phyloP scores from a whole-genome alignment of 768 basidiomycete genomes.

The Kwoniella dejecticola region DNA sequence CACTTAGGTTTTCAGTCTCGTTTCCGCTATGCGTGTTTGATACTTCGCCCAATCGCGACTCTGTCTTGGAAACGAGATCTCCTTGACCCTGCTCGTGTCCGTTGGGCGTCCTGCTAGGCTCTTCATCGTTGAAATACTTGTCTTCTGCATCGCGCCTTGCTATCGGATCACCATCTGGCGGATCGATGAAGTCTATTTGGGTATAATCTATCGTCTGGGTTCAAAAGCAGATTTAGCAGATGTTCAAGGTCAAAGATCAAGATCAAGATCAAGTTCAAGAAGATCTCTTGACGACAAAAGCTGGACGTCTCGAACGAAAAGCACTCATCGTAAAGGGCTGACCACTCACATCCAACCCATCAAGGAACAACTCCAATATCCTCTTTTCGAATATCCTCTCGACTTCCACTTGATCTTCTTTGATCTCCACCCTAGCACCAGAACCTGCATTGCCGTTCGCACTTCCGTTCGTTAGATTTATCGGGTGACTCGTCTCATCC shows the following conservation, averaged over 20 bases:
- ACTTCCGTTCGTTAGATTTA: no score
- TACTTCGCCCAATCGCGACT: not conserved
- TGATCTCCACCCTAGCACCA: conserved; percentile 14
- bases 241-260: not conserved
- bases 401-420: conserved; percentile 42
- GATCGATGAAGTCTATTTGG: conserved; percentile 48
- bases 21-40: not conserved
- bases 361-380: conserved; percentile 50
- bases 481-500: no score
- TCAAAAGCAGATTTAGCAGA: not conserved
- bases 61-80: no score
- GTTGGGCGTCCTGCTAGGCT: conserved; percentile 29
- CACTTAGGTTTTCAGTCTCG: not conserved
- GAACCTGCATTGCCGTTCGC: no score
- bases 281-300: conserved; percentile 37
- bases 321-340: no score
- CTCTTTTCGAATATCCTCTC: conserved; percentile 43
- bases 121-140: conserved; percentile 51
- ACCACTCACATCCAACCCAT: conserved; percentile 55
- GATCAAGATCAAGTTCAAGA: conserved; percentile 23
- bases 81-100: conserved; percentile 16
- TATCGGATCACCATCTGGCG: conserved; percentile 39
- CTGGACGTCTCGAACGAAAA: no score
- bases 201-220: conserved; percentile 48
- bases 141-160: conserved; percentile 44